These are phyloP conservation scores for Toxoplasma gondii DNA, from an alignment of 169 alveolate species.

Conservation along the genomic window DNA sequence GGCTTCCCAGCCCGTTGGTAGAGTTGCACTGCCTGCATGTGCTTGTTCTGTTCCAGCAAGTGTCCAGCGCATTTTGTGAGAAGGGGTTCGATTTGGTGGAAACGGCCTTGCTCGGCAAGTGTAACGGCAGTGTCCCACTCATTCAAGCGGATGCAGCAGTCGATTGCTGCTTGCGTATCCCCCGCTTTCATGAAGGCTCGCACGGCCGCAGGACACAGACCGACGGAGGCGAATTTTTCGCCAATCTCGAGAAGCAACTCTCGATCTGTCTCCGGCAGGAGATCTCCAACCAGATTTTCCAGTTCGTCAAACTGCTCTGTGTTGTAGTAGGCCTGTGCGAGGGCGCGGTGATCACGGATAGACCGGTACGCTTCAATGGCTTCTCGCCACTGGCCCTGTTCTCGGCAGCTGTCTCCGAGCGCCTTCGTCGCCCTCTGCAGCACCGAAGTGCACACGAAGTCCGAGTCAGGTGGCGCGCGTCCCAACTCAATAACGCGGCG, in stretches of 20 bases:
- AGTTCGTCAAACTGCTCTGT: background rate
- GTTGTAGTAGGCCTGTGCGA: background rate
- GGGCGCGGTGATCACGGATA: background rate
- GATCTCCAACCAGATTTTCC: constrained; percentile 21
- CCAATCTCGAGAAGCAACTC: constrained; percentile 79
- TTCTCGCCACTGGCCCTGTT: background rate
- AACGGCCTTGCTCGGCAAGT: constrained; percentile 88
- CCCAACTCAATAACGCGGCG: background rate
- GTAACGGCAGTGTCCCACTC: constrained; percentile 92
- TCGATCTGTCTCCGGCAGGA: background rate
- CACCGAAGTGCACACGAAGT: background rate
- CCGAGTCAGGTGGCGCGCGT: background rate
- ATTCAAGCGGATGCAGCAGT: constrained; percentile 89
- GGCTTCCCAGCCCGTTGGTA: constrained; percentile 60
- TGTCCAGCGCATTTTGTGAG: constrained; percentile 84
- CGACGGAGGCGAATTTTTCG: constrained; percentile 85
- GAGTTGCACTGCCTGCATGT: constrained; percentile 89
- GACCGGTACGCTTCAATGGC: constrained; percentile 27
- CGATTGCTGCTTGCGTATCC: constrained; percentile 88
- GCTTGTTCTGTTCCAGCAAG: constrained; percentile 68
- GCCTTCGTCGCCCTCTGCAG: background rate
- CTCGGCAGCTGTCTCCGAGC: constrained; percentile 21
- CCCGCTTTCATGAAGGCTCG: constrained; percentile 85
- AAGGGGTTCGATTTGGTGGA: constrained; percentile 88
- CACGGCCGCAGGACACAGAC: constrained; percentile 90